Evolutionary conservation across 208 protist species (phyloP).

Genomic region (Novymonas esmeraldas): DNA sequence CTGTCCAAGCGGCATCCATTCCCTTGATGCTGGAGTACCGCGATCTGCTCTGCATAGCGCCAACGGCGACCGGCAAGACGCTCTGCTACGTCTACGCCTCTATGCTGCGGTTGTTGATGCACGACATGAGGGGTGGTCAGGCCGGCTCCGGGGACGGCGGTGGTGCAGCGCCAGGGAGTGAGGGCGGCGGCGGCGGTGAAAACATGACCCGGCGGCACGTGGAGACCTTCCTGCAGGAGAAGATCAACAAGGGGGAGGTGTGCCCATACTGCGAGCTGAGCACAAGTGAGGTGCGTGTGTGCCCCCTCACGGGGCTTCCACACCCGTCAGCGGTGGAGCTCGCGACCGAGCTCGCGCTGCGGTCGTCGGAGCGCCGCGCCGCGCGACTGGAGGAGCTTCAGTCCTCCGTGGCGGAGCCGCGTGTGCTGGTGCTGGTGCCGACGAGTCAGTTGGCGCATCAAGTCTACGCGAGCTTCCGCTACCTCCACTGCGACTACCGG

Average conservation of each 20-base stretch:
- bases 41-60: conserved; percentile 87
- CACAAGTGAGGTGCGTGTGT: conserved; percentile 47
- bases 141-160: background rate
- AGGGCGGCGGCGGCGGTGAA: conserved; percentile 1
- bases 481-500: conserved; percentile 51
- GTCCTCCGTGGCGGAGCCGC: conserved; percentile 56
- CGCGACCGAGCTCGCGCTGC: conserved; percentile 17
- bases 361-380: conserved; percentile 31
- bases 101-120: conserved; percentile 66
- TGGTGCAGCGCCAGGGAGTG: conserved; percentile 3
- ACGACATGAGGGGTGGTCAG: conserved; percentile 21
- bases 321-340: conserved; percentile 47
- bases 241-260: conserved; percentile 70
- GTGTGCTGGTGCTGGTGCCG: conserved; percentile 74
- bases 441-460: conserved; percentile 73
- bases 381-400: conserved; percentile 53
- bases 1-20: conserved; percentile 60
- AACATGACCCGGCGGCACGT: conserved; percentile 49
- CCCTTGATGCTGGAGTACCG: conserved; percentile 69
- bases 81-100: conserved; percentile 87
- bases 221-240: conserved; percentile 60
- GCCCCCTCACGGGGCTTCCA: conserved; percentile 74
- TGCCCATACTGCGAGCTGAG: conserved; percentile 87
- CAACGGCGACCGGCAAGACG: conserved; percentile 93
- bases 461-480: conserved; percentile 45